phyloP scores from a whole-genome alignment of 225 moss, liverwort and hornwort genomes.

The Pseudoscleropodium purum region DNA sequence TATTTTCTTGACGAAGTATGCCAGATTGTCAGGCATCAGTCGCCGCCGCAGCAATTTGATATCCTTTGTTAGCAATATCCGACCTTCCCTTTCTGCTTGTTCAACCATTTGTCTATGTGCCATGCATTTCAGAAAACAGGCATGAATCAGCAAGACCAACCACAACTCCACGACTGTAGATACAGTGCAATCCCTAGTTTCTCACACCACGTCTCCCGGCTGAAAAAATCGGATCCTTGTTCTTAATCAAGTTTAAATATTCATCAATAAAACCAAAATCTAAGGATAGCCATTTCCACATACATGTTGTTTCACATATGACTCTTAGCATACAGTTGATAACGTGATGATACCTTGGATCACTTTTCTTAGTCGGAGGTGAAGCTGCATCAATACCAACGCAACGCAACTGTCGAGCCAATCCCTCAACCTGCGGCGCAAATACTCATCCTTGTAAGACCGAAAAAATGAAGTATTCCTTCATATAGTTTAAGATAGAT shows the following conservation, averaged over 20 bases:
- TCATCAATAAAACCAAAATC: not conserved
- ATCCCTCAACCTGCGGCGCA: constrained; percentile 74
- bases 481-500: not conserved
- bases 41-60: constrained; percentile 74
- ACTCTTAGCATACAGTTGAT: not conserved
- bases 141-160: not conserved
- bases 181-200: not conserved
- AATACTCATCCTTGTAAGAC: not conserved
- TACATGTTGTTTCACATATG: not conserved
- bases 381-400: constrained; percentile 86
- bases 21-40: constrained; percentile 66
- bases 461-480: not conserved
- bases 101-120: constrained; percentile 75
- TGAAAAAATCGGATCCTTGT: not conserved
- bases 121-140: not conserved
- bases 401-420: constrained; percentile 95
- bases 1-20: constrained; percentile 64
- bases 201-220: not conserved
- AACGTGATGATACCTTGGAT: constrained; percentile 60
- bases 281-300: not conserved
- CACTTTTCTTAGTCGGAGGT: constrained; percentile 73
- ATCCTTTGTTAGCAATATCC: constrained; percentile 77
- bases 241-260: not conserved
- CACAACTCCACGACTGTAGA: not conserved
- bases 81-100: constrained; percentile 68